These are phyloP conservation scores for Plasmodium ovale DNA, from an alignment of 169 alveolate species.

Conservation along the genomic window DNA sequence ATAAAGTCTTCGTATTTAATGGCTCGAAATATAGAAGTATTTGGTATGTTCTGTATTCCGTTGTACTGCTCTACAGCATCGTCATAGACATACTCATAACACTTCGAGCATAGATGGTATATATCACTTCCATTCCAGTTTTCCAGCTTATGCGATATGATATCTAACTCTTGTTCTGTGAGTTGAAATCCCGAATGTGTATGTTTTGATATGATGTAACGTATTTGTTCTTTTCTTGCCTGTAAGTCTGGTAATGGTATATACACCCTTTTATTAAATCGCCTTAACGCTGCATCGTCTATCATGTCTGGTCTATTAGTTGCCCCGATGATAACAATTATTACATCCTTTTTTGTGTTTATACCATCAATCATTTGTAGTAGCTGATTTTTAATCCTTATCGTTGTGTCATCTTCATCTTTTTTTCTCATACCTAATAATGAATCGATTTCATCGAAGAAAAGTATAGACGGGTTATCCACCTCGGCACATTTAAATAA, in stretches of 20 bases:
- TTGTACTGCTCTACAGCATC: slow-evolving; percentile 88
- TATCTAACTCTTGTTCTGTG: slow-evolving; percentile 84
- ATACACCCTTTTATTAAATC: slow-evolving; percentile 93
- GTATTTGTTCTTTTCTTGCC: slow-evolving; percentile 89
- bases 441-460: slow-evolving; percentile 96
- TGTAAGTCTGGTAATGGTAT: slow-evolving; percentile 93
- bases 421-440: slow-evolving; percentile 90
- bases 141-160: slow-evolving; percentile 80
- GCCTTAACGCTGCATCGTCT: slow-evolving; percentile 96
- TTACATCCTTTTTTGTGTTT: slow-evolving; percentile 85
- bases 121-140: slow-evolving; percentile 93
- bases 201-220: slow-evolving; percentile 86
- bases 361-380: slow-evolving; percentile 95
- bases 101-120: slow-evolving; percentile 87
- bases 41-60: slow-evolving; percentile 89
- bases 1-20: slow-evolving; percentile 87
- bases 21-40: slow-evolving; percentile 87
- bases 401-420: slow-evolving; percentile 93
- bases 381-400: slow-evolving; percentile 94
- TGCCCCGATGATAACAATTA: slow-evolving; percentile 93
- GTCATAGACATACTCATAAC: slow-evolving; percentile 91
- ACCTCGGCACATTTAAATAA: slow-evolving; percentile 92
- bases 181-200: slow-evolving; percentile 83
- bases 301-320: slow-evolving; percentile 96
- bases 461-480: slow-evolving; percentile 93